Evolutionary conservation across 345 rosid genomes (phyloP), one percentile per base, ranked within the genome.

Genomic region (Linum tenue): DNA sequence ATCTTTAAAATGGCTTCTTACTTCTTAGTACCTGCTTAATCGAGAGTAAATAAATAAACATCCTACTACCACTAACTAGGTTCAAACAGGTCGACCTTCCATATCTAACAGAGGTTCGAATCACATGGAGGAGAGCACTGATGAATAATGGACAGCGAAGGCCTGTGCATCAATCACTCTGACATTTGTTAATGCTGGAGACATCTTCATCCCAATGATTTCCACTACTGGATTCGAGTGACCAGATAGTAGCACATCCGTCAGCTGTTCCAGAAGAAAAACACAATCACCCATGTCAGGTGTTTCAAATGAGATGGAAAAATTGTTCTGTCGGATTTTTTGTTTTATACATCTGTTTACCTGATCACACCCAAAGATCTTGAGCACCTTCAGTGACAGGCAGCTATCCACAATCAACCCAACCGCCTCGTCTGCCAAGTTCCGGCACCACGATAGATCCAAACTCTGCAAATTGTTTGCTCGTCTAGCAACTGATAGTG

Each of bases 321-420:
- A n/a, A n/a, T n/a, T n/a, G n/a, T n/a, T n/a, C n/a, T n/a, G n/a
- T n/a, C n/a, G n/a, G n/a, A n/a, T n/a, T n/a, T n/a, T n/a, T n/a
- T n/a, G n/a, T n/a, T n/a, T n/a, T n/a, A n/a, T n/a, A n/a, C n/a
- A n/a, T n/a, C n/a, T n/a, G n/a, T n/a, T n/a, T 73, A 92, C 98
- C 91, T 92, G 98, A 67, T 80, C 72, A 80, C 97, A 90, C 70
- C 99, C 99, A 67, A 88, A 92, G 61, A 92, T 63, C 73, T 84
- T 90, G 67, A 92, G 78, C 70, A 83, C 75, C 77, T 69, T 80
- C 80, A 92, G 62, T 35, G 81, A 85, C 53, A 59, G 76, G 76
- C 98, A 90, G 77, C 79, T 83, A 82, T 94, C 99, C 16, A 84
- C 97, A 73, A 90, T 85, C 76, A 79, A 78, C 56, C 97, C 97